Base-by-base conservation (phyloP, 768 basidiomycete genomes). In the Trametes cubensis region DNA sequence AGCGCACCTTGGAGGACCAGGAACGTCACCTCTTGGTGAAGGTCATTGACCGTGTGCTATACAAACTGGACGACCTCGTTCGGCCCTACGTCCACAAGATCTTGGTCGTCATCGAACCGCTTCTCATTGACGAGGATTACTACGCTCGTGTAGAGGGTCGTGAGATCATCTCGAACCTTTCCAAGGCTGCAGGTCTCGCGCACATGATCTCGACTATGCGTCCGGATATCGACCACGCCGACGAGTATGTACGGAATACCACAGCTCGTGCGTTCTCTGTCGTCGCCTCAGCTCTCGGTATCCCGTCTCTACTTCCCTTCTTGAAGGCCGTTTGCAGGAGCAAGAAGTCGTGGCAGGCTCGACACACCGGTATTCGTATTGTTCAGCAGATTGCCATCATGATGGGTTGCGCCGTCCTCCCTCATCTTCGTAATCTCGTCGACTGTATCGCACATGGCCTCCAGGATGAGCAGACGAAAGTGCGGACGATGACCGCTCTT, bases 141-240 rank as follows among this genome's bases (percentile, higher is more conserved):
- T 94, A 93, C 68, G 91, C 91, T 48, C 92, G 94, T 75, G 95
- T 98, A 45, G 97, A 98, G 78, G 97, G 97, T 66, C 94, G 96
- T 38, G 97, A 99, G 80, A 98, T 99, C 73, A 99, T 98, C 68
- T 96, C 94, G 69, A 99, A 98, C 75, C 80, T 98, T 44, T 96
- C 97, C 28, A 99, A 98, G 76, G 97, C 97, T 13, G 96, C 95
- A 30, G 97, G 97, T 76, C 88, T 99, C 25, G 96, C 97, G 2
- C 97, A 99, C 78, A 98, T 99, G 97, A 99, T 99, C 70, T 99
- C 97, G 39, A 99, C 96, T 20, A 98, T 99, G 96, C 90, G 96
- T 68, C 96, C 97, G 3, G 96, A 99, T 81, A 98, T 98, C 64
- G 96, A 99, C 75, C 96, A 98, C 69, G 95, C 97, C 46, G 96